Base-by-base conservation (phyloP, 352 stramenopile species). In the Phytophthora kernoviae region DNA sequence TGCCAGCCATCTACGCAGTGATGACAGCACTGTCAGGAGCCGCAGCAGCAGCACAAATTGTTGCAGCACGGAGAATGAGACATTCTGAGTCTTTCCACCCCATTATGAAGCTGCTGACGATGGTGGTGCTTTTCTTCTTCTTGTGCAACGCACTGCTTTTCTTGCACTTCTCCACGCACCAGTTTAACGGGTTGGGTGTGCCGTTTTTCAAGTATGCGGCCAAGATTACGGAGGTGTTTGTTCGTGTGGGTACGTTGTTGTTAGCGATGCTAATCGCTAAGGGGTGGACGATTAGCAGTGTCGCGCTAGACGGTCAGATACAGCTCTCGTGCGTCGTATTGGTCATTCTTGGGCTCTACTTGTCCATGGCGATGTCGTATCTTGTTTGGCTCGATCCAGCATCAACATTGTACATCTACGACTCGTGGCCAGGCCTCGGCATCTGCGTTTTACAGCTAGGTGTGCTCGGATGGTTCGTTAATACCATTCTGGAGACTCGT, bases 311-410 rank as follows among this genome's bases (percentile, higher is more conserved):
- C 17, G 80, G 80, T 0, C 84, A 88, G 36, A 77, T 87, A 45
- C 75, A 84, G 67, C 77, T 91, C 24, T 87, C 81, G 32, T 87
- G 77, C 32, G 58, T 90, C 26, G 90, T 93, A 51, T 24, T 88
- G 42, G 36, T 65, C 4, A 73, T 87, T 54, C 65, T 91, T 1
- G 80, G 68, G 11, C 69, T 91, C 4, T 91, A 93, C 55, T 39
- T 91, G 44, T 88, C 76, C 10, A 81, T 91, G 75, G 81, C 84
- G 7, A 90, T 90, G 81, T 91, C 73, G 79, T 93, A 91, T 51
- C 58, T 91, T n/a, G 59, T 90, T 30, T 90, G 79, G 76, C 71
- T 91, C 32, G 81, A 91, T 50, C 81, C 81, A 5, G 78, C 81
- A 5, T 91, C 84, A 12, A 93, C 84, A 24, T 61, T 91, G 2